Base-by-base conservation (phyloP, 2,329 filamentous ascomycete species). In the Ilyonectria mors-panacis region DNA sequence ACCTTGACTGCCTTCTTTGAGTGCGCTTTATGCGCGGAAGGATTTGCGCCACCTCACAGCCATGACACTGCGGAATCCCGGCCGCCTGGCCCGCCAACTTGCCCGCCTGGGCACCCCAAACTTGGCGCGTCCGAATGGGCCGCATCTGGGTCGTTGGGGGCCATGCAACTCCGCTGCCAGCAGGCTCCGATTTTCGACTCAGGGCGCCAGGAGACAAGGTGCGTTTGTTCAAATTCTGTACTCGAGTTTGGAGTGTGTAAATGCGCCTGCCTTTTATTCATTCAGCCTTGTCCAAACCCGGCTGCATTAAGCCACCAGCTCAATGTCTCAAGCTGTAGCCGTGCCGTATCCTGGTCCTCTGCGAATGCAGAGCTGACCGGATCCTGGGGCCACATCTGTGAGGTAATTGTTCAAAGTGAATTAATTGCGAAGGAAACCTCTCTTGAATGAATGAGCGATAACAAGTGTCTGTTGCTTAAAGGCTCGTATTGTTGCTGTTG, bases 111-210 rank as follows among this genome's bases (percentile, higher is more conserved):
- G 67, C 65, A 65, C 50, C 55, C 65, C 54, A 62, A 63, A 65
- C 67, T 63, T 72, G 72, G 68, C 70, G 64, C 69, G 51, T 48
- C 65, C 57, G 58, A 61, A 54, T 63, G 56, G 53, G 51, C 66
- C 56, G 54, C 70, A 65, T 55, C 55, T 61, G 56, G 55, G 64
- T 21, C 63, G 44, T 72, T 70, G 69, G 73, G 67, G 68, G 63
- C 73, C 74, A 67, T 68, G 44, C 33, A 56, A 51, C 19, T 53
- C 57, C 55, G 61, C 35, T 21, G 61, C 35, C 26, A 58, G 55
- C 44, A 54, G 67, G 62, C 73, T 74, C 57, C 73, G 59, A 35
- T 80, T 80, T 70, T 78, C 78, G 39, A 77, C 77, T n/a, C 74
- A 77, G 57, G 59, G 70, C 54, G 37, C 65, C 21, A 74, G 61